Base-by-base conservation (phyloP, 2,329 filamentous ascomycete genomes). In the Scleromitrula shiraiana region DNA sequence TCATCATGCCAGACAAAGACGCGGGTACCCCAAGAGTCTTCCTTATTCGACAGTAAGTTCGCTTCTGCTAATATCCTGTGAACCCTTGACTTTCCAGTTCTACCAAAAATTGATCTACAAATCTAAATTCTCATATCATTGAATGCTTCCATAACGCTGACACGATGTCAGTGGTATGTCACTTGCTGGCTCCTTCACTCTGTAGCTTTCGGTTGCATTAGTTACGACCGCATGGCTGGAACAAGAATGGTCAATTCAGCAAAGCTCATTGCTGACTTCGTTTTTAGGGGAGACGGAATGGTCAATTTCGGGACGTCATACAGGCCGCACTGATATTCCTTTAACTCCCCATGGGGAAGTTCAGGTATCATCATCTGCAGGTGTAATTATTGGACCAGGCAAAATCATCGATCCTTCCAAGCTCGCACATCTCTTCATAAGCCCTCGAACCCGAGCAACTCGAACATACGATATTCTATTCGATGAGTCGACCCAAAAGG, bases 351-450 rank as follows among this genome's bases (percentile, higher is more conserved):
- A 62, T 45, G 70, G 71, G 54, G 55, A 66, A 53, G 43, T 57
- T 40, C 72, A 76, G 62, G 70, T 76, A 45, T 56, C 56, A 5
- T 61, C 61, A 9, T 70, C 70, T 19, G 69, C 64, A 2, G 53
- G 58, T 9, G 59, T 66, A 12, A 62, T 75, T 19, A 70, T 76
- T 44, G 74, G 73, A 0, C 27, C 61, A 12, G 65, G 65, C 14
- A 72, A 70, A 54, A 62, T 76, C 20, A 70, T 77, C 50, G 70
- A 76, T 56, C 71, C 73, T 1, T 53, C 61, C 5, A 67, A 63
- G 41, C 55, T 77, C 29, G 63, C 64, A 4, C 68, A 67, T 43
- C 57, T 75, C 20, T 73, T 65, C 43, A 62, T 73, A 20, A 73
- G 70, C 49, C 74, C 74, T 1, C 65, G 73, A 6, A 67, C 59